Conservation (phyloP, 495 filamentous ascomycete genomes). For the Penicillium cinerascens region DNA sequence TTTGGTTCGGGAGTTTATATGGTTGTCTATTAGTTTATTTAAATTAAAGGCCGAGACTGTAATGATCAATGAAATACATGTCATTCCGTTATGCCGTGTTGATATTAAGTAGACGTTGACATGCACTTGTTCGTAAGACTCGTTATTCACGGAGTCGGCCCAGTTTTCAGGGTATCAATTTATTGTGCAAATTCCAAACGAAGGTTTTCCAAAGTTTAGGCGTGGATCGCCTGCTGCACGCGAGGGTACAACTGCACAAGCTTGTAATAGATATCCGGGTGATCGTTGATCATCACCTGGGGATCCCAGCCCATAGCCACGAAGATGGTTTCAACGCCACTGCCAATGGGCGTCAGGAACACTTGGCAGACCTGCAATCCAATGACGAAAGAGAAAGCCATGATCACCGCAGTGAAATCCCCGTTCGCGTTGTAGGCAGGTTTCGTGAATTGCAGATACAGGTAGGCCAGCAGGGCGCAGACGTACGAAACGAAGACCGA, state of each 20-base stretch:
- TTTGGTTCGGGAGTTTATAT: slow-evolving; percentile 10
- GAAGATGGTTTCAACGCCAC: slow-evolving; percentile 73
- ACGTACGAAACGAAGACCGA: slow-evolving; percentile 78
- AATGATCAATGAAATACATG: slow-evolving; percentile 22
- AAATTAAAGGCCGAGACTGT: slow-evolving; percentile 6
- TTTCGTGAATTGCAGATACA: slow-evolving; percentile 76
- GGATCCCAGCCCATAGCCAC: slow-evolving; percentile 88
- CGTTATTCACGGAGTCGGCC: not conserved
- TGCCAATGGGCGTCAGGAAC: slow-evolving; percentile 72
- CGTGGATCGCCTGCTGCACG: slow-evolving; percentile 70
- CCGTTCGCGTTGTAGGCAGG: slow-evolving; percentile 73
- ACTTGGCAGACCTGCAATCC: slow-evolving; percentile 84
- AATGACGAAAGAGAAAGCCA: slow-evolving; percentile 80
- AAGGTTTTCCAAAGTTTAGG: slow-evolving; percentile 20
- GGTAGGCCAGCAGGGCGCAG: slow-evolving; percentile 74
- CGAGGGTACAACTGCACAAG: slow-evolving; percentile 80
- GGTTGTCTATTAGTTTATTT: slow-evolving; percentile 2
- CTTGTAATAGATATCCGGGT: slow-evolving; percentile 71
- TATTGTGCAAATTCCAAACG: too few species aligned
- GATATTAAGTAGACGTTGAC: not conserved
- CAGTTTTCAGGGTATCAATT: not conserved
- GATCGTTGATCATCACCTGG: slow-evolving; percentile 75
- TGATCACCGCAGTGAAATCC: slow-evolving; percentile 69
- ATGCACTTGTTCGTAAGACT: not conserved
- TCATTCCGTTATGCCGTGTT: not conserved